Evolutionary conservation across 1,284 basidiomycete genomes (phyloP).

Genomic region (Bjerkandera adusta): DNA sequence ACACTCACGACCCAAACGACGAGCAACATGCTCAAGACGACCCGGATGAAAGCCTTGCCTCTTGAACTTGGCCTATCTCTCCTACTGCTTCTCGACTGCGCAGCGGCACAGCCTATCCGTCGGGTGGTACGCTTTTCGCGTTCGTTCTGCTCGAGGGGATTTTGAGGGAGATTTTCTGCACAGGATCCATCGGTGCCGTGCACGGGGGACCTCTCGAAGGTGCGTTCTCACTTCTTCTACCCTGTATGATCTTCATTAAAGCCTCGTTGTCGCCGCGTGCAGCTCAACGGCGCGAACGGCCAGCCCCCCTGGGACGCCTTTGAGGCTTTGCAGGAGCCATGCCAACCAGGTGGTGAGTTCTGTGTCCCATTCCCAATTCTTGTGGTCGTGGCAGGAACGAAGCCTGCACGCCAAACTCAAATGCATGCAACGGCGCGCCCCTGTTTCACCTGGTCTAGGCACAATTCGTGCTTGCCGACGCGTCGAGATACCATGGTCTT

Average conservation of each 20-base stretch:
- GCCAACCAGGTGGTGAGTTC: no score
- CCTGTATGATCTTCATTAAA: neutral
- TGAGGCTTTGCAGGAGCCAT: constrained; percentile 1
- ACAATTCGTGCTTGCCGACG: no score
- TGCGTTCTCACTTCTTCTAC: neutral
- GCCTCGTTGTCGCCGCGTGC: neutral
- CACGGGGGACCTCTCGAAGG: constrained; percentile 4
- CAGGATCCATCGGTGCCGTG: constrained; percentile 6
- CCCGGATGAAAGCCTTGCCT: constrained; percentile 3
- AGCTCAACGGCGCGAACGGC: constrained; percentile 12
- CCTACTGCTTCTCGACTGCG: neutral
- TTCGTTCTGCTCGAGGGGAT: neutral
- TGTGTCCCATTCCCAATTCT: no score
- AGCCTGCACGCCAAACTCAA: no score
- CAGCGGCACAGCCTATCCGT: neutral
- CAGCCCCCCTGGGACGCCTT: constrained; percentile 6
- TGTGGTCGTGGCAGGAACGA: no score
- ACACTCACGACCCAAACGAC: no score
- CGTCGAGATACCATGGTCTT: no score
- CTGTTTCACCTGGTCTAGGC: no score
- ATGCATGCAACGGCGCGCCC: no score
- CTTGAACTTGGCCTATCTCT: neutral
- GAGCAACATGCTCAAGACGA: neutral
- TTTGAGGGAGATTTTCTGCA: no score
- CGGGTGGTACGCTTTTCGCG: neutral